These are phyloP conservation scores for Cordyceps fumosorosea DNA, from an alignment of 2,329 filamentous ascomycete genomes.

Conservation along the genomic window DNA sequence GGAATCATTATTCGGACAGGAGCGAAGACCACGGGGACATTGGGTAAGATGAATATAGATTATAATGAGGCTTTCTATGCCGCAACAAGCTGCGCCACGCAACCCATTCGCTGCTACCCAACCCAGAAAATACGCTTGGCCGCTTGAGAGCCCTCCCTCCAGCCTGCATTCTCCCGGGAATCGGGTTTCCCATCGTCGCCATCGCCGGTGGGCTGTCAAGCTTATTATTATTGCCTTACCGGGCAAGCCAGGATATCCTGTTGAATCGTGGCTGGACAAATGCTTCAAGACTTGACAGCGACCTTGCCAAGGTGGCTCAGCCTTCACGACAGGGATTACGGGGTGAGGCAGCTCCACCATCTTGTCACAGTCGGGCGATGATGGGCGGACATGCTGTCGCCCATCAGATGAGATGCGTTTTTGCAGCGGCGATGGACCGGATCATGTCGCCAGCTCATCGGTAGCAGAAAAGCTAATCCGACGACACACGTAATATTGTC, in stretches of 20 bases:
- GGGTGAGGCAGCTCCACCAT: not conserved
- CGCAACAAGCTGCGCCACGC: not conserved
- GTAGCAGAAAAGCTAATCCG: not conserved
- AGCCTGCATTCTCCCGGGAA: not conserved
- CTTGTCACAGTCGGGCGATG: not conserved
- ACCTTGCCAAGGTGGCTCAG: not conserved
- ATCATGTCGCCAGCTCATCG: not conserved
- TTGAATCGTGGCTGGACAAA: slow-evolving; percentile 3
- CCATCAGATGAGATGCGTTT: not conserved
- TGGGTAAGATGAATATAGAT: no score
- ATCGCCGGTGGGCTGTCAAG: no score
- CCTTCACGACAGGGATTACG: not conserved
- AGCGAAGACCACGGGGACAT: no score
- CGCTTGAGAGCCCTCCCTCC: not conserved
- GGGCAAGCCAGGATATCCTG: not conserved
- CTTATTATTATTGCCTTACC: not conserved
- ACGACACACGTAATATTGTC: slow-evolving; percentile 9
- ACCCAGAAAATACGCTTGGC: not conserved
- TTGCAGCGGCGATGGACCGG: not conserved
- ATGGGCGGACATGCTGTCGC: not conserved
- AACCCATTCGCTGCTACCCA: not conserved
- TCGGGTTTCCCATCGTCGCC: no score
- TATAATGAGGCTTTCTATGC: no score
- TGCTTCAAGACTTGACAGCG: not conserved
- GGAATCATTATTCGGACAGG: no score